Conservation (phyloP, 2,329 filamentous ascomycete genomes). For the Ceratocystis cubensis region DNA sequence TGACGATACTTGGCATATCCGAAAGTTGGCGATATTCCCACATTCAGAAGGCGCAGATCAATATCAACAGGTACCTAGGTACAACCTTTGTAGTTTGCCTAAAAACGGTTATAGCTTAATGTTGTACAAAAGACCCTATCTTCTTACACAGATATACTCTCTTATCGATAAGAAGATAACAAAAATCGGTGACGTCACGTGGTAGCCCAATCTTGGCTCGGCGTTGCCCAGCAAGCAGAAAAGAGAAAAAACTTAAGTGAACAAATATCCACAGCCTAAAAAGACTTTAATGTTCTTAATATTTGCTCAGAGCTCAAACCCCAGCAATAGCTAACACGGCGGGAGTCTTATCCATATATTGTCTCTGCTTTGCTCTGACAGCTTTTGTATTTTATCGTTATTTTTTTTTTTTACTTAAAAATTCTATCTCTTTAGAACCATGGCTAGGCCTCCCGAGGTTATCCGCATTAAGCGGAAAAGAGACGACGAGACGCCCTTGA, state of each 20-base stretch:
- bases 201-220: not conserved
- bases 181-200: slow-evolving; percentile 9
- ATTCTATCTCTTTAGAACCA: slow-evolving; percentile 24
- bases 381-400: not conserved
- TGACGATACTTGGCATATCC: not conserved
- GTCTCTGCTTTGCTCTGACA: not conserved
- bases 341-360: not conserved
- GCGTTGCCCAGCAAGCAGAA: not conserved
- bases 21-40: no score
- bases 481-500: slow-evolving; percentile 40
- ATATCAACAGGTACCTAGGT: no score
- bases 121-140: not conserved
- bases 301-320: not conserved
- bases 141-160: not conserved
- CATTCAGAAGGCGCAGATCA: no score
- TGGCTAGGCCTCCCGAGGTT: slow-evolving; percentile 46
- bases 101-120: not conserved
- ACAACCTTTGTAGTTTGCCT: no score
- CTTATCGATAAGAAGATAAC: slow-evolving; percentile 7
- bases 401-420: not conserved
- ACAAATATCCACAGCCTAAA: slow-evolving; percentile 9
- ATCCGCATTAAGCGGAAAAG: slow-evolving; percentile 52
- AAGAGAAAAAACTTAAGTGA: not conserved
- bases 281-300: not conserved
- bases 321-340: not conserved